Percentiles rank a stretch among this genome's conserved stretches.
Evolutionary conservation across 768 basidiomycete species (phyloP).

Genomic region (Cyathus striatus): DNA sequence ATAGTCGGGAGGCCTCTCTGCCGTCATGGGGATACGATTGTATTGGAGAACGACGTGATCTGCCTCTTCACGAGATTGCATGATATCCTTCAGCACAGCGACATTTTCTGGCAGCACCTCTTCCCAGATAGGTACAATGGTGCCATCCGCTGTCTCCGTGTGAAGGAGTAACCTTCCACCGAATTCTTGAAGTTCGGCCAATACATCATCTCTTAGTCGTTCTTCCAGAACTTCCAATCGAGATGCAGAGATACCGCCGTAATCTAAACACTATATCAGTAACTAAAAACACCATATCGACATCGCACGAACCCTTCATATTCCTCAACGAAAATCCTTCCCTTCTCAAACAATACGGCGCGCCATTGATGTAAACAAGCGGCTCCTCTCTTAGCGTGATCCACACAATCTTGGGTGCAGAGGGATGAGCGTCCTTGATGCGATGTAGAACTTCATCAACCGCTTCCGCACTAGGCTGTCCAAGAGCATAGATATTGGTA

Average conservation of each 20-base stretch:
- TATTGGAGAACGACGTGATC: slow-evolving; percentile 68
- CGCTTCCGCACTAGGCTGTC: slow-evolving; percentile 87
- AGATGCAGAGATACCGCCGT: slow-evolving; percentile 89
- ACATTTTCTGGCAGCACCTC: slow-evolving; percentile 71
- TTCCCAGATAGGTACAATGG: slow-evolving; percentile 94
- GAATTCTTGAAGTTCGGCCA: slow-evolving; percentile 76
- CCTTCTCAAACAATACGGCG: slow-evolving; percentile 83
- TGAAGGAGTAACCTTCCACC: slow-evolving; percentile 91
- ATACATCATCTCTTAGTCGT: slow-evolving; percentile 81
- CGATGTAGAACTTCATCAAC: slow-evolving; percentile 72
- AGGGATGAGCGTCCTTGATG: slow-evolving; percentile 57
- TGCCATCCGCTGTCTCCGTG: slow-evolving; percentile 81
- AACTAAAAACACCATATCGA: not conserved
- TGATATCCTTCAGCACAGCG: slow-evolving; percentile 82
- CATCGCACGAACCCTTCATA: slow-evolving; percentile 69
- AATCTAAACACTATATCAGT: slow-evolving; percentile 50
- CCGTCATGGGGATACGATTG: slow-evolving; percentile 86
- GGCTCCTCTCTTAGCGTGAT: slow-evolving; percentile 92
- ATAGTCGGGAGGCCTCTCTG: slow-evolving; percentile 78
- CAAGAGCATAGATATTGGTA: slow-evolving; percentile 85
- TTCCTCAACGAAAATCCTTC: slow-evolving; percentile 87
- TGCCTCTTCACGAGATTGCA: slow-evolving; percentile 50
- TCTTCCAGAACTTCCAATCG: slow-evolving; percentile 90
- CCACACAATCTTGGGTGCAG: slow-evolving; percentile 72
- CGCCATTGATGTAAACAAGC: slow-evolving; percentile 88